Evolutionary conservation across 495 filamentous ascomycete species (phyloP).

Genomic region (Daldinia vernicosa): DNA sequence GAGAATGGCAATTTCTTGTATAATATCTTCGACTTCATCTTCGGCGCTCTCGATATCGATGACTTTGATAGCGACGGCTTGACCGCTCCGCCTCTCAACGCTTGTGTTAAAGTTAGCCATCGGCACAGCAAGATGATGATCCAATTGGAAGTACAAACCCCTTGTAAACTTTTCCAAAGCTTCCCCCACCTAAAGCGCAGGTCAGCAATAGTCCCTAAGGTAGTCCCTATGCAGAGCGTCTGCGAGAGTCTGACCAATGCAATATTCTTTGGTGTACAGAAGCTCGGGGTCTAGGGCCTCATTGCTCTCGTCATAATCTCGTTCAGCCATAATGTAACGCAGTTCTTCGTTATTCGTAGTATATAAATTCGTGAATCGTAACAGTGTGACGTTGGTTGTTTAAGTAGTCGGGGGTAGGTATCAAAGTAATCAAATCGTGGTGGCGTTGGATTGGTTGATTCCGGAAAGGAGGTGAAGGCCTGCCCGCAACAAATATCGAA

Average conservation of each 20-base stretch:
- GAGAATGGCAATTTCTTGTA: slow-evolving; percentile 95
- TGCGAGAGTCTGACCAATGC: slow-evolving; percentile 74
- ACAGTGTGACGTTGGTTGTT: slow-evolving; percentile 4
- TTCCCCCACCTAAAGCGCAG: slow-evolving; percentile 71
- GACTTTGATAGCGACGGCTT: slow-evolving; percentile 91
- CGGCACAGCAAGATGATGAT: neutral
- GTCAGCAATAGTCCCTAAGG: slow-evolving; percentile 23
- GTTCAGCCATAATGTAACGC: slow-evolving; percentile 53
- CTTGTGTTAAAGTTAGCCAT: slow-evolving; percentile 58
- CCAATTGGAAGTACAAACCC: slow-evolving; percentile 63
- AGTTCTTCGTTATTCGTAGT: slow-evolving; percentile 31
- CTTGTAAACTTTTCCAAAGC: slow-evolving; percentile 96
- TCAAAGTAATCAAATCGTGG: slow-evolving; percentile 18
- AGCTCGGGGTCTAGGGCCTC: slow-evolving; percentile 78
- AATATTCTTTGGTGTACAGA: slow-evolving; percentile 91
- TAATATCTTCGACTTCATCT: slow-evolving; percentile 98
- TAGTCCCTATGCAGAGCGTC: slow-evolving; percentile 4
- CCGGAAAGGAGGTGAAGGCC: slow-evolving; percentile 36
- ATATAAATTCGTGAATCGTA: slow-evolving; percentile 35
- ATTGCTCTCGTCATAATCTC: slow-evolving; percentile 54
- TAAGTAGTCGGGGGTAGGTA: slow-evolving; percentile 3
- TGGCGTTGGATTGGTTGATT: slow-evolving; percentile 25
- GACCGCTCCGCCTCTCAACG: slow-evolving; percentile 83
- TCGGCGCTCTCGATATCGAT: slow-evolving; percentile 99
- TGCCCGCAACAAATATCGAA: slow-evolving; percentile 9